These are phyloP conservation scores for Phytophthora pistaciae DNA, from an alignment of 352 stramenopile genomes.

Conservation along the genomic window DNA sequence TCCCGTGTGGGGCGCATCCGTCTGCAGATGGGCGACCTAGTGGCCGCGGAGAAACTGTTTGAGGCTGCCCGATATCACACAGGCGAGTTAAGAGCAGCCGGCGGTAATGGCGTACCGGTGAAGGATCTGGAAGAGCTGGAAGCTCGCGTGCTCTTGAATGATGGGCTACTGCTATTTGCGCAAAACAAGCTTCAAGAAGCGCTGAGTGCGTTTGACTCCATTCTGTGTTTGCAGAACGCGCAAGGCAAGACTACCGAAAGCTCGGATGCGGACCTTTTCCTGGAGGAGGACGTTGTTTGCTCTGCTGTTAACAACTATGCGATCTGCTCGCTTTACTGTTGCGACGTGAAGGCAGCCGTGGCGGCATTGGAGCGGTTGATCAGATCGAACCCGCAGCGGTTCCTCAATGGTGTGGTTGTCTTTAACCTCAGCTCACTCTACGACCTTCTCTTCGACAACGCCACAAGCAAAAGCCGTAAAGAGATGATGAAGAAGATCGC, in stretches of 20 bases:
- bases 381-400: slow-evolving; percentile 69
- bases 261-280: slow-evolving; percentile 50
- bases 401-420: slow-evolving; percentile 74
- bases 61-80: slow-evolving; percentile 45
- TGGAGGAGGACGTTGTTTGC: slow-evolving; percentile 77
- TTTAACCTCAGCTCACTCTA: slow-evolving; percentile 89
- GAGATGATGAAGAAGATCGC: slow-evolving; percentile 88
- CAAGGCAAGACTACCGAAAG: slow-evolving; percentile 18
- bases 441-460: slow-evolving; percentile 80
- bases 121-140: slow-evolving; percentile 48
- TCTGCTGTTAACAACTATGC: slow-evolving; percentile 85
- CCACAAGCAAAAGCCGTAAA: slow-evolving; percentile 80
- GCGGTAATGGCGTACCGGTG: slow-evolving; percentile 1
- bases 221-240: slow-evolving; percentile 54
- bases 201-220: slow-evolving; percentile 74
- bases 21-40: slow-evolving; percentile 80
- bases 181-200: slow-evolving; percentile 87
- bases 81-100: slow-evolving; percentile 26
- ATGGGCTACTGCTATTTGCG: slow-evolving; percentile 77
- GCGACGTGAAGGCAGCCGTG: slow-evolving; percentile 78
- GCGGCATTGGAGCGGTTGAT: slow-evolving; percentile 78
- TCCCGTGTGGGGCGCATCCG: slow-evolving; percentile 77
- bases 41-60: slow-evolving; percentile 67
- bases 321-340: slow-evolving; percentile 86
- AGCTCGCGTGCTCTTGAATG: slow-evolving; percentile 71